These are phyloP conservation scores for Adansonia madagascariensis DNA, from an alignment of 441 rosid genomes.

Conservation along the genomic window DNA sequence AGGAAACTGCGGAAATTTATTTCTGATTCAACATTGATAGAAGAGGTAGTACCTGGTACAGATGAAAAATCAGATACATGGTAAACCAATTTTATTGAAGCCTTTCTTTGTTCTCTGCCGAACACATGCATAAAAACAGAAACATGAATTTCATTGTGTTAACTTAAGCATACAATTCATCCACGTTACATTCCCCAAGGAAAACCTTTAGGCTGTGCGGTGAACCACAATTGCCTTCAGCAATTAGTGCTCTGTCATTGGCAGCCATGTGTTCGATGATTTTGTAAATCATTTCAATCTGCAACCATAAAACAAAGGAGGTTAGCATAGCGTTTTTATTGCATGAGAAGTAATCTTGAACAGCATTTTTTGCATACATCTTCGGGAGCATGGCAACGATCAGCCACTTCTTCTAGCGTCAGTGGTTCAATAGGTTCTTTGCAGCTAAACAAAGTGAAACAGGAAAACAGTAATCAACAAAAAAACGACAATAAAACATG, in stretches of 20 bases:
- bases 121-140: slow-evolving; percentile 22
- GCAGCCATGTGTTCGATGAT: slow-evolving; percentile 95
- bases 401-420: too few species aligned
- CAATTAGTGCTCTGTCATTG: slow-evolving; percentile 87
- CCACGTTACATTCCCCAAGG: slow-evolving; percentile 83
- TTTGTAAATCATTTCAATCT: slow-evolving; percentile 97
- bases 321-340: neutral
- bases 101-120: slow-evolving; percentile 15
- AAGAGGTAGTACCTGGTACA: slow-evolving; percentile 13
- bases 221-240: slow-evolving; percentile 94
- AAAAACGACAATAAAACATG: too few species aligned
- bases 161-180: slow-evolving; percentile 53
- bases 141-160: neutral
- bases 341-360: too few species aligned
- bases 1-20: neutral
- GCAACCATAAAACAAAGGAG: slow-evolving; percentile 37
- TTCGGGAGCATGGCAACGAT: too few species aligned
- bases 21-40: neutral
- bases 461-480: slow-evolving; percentile 5
- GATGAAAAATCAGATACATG: slow-evolving; percentile 16
- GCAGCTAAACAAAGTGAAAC: slow-evolving; percentile 56
- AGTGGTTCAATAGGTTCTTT: slow-evolving; percentile 40
- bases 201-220: slow-evolving; percentile 87
- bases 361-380: too few species aligned
- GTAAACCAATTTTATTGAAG: slow-evolving; percentile 33